A percentile compares a stretch with the other conserved stretches of the same genome.
Evolutionary conservation across 139 green algal genomes (phyloP).

Genomic region (Ulvella scutata): DNA sequence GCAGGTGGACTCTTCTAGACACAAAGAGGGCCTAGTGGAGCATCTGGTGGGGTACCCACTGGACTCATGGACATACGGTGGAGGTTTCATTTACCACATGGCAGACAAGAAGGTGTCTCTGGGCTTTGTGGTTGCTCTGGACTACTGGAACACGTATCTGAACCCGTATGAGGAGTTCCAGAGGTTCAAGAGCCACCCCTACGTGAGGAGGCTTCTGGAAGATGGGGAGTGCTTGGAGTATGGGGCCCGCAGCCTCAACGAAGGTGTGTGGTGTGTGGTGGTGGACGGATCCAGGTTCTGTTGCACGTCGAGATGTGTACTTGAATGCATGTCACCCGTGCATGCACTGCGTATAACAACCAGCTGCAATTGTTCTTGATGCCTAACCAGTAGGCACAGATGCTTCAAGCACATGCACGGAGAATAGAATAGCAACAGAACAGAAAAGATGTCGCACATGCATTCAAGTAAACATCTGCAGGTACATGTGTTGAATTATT

Average conservation of each 20-base stretch:
- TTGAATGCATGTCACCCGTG: too few species aligned
- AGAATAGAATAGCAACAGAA: too few species aligned
- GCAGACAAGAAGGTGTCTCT: conserved; percentile 51
- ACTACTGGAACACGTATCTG: conserved; percentile 80
- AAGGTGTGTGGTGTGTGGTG: conserved; percentile 35
- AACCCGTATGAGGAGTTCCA: conserved; percentile 72
- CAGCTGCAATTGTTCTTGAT: too few species aligned
- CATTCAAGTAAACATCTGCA: neutral
- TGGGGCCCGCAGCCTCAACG: conserved; percentile 74
- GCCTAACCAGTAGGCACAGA: too few species aligned
- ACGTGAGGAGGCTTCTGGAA: conserved; percentile 49
- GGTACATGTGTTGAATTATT: too few species aligned
- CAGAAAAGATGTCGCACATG: neutral
- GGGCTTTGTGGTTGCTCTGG: conserved; percentile 70
- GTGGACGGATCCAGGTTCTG: too few species aligned
- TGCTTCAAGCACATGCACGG: too few species aligned
- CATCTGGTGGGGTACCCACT: conserved; percentile 80
- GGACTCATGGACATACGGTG: conserved; percentile 55
- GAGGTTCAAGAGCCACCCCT: conserved; percentile 71
- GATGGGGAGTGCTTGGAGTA: conserved; percentile 81
- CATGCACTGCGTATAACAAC: too few species aligned
- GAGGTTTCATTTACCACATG: conserved; percentile 90
- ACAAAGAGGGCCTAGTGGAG: conserved; percentile 54
- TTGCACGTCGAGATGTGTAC: too few species aligned
- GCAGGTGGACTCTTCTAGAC: conserved; percentile 36